These are phyloP conservation scores for Tetradesmus obliquus DNA, from an alignment of 139 green algal species.

Conservation along the genomic window DNA sequence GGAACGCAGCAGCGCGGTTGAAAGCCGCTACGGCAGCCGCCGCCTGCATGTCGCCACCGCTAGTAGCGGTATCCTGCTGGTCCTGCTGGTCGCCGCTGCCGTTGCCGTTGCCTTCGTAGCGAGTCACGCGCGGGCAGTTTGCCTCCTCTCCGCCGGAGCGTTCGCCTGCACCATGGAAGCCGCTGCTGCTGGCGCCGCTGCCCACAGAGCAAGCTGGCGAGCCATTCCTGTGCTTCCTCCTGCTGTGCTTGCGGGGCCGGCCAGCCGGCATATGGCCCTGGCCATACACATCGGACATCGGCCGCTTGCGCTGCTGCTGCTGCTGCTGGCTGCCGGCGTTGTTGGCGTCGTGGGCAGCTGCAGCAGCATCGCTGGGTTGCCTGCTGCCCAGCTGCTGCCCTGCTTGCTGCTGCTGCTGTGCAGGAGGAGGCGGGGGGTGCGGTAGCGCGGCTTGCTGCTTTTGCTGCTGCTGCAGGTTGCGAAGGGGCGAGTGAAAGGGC, in stretches of 20 bases:
- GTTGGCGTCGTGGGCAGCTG: neutral
- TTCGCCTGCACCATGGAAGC: constrained; percentile 54
- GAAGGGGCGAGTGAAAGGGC: neutral
- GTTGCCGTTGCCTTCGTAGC: constrained; percentile 48
- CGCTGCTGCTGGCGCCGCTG: constrained; percentile 58
- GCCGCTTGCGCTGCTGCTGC: constrained; percentile 39
- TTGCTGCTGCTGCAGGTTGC: constrained; percentile 10
- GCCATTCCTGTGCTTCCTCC: constrained; percentile 48
- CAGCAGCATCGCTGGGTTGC: neutral
- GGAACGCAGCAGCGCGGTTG: constrained; percentile 30
- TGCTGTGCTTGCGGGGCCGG: constrained; percentile 42
- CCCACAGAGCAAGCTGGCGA: constrained; percentile 50
- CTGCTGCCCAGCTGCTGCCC: neutral
- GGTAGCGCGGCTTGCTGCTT: neutral
- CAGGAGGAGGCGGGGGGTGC: neutral
- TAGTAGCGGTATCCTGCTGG: constrained; percentile 56
- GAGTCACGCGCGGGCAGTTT: constrained; percentile 47
- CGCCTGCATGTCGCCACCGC: constrained; percentile 44
- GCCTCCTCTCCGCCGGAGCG: constrained; percentile 59
- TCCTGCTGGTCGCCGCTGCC: constrained; percentile 42
- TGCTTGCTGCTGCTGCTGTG: neutral
- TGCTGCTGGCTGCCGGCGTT: neutral
- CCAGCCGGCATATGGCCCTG: neutral
- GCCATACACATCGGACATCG: constrained; percentile 20
- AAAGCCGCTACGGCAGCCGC: constrained; percentile 8